Conservation (phyloP, 2,329 filamentous ascomycete species). For the Aspergillus bombycis region DNA sequence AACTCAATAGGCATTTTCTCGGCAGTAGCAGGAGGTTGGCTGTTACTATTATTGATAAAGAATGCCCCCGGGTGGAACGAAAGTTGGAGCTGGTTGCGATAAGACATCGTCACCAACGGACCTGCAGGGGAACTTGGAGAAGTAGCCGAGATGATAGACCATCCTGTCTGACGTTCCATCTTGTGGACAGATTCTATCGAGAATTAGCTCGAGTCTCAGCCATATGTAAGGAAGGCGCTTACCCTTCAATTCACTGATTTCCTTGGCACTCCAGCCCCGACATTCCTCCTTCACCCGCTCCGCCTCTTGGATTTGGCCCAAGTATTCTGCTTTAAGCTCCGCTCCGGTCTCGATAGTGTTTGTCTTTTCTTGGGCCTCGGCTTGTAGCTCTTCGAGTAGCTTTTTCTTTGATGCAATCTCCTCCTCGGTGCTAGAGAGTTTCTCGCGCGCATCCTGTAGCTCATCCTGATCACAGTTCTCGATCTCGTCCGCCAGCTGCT, state of each 20-base stretch:
- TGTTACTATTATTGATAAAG: conserved; percentile 20
- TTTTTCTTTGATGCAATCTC: conserved; percentile 71
- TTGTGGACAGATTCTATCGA: conserved; percentile 40
- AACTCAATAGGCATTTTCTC: conserved; percentile 38
- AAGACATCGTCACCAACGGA: conserved; percentile 45
- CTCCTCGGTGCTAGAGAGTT: conserved; percentile 65
- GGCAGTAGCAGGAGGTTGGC: conserved; percentile 26
- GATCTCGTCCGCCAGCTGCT: conserved; percentile 67
- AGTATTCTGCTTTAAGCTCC: conserved; percentile 68
- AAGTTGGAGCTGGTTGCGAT: conserved; percentile 45
- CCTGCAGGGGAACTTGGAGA: conserved; percentile 29
- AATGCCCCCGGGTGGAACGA: conserved; percentile 47
- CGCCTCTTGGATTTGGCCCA: conserved; percentile 77
- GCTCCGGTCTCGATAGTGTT: conserved; percentile 63
- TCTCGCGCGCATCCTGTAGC: conserved; percentile 71
- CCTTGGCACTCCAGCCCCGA: conserved; percentile 81
- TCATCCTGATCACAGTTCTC: conserved; percentile 74
- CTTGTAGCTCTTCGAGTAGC: conserved; percentile 67
- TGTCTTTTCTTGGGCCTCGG: conserved; percentile 69
- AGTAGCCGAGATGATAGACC: conserved; percentile 46
- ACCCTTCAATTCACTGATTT: conserved; percentile 81
- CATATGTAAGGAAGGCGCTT: conserved; percentile 30
- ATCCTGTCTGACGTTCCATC: conserved; percentile 48
- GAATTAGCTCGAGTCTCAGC: neutral
- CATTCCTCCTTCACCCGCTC: conserved; percentile 85